These are phyloP conservation scores for Alloascoidea africana DNA, from an alignment of 805 yeast species.

Conservation along the genomic window DNA sequence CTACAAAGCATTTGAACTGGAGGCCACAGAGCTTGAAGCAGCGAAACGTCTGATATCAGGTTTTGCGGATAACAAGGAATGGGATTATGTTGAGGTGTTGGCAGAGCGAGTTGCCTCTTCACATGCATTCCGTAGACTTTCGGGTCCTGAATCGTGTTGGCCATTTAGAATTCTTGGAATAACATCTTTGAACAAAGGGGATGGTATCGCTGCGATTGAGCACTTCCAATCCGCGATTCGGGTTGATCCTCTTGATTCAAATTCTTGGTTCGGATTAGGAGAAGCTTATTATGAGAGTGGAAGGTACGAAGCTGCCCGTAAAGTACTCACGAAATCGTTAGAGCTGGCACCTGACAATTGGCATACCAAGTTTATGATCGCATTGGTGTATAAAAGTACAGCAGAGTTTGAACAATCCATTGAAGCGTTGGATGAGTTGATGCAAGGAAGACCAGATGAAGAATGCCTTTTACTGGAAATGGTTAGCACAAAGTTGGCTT, in stretches of 20 bases:
- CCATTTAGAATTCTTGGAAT: conserved; percentile 83
- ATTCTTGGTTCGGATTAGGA: conserved; percentile 95
- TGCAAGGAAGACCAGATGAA: conserved; percentile 30
- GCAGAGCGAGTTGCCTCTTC: conserved; percentile 29
- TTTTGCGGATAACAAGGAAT: conserved; percentile 53
- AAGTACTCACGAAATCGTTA: conserved; percentile 60
- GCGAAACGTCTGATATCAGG: conserved; percentile 58
- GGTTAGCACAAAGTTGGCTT: conserved; percentile 39
- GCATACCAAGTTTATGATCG: conserved; percentile 53
- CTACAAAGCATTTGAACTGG: conserved; percentile 79
- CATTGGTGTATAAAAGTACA: conserved; percentile 44
- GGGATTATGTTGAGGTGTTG: conserved; percentile 73
- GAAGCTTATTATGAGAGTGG: conserved; percentile 85
- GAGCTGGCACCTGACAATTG: conserved; percentile 37
- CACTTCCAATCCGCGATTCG: conserved; percentile 81
- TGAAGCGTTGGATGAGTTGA: conserved; percentile 26
- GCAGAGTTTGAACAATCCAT: conserved; percentile 56
- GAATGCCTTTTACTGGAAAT: conserved; percentile 33
- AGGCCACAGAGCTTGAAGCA: conserved; percentile 58
- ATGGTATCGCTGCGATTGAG: conserved; percentile 69
- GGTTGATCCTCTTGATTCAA: conserved; percentile 44
- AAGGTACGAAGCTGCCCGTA: conserved; percentile 69
- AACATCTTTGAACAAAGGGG: conserved; percentile 52
- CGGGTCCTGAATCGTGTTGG: conserved; percentile 33
- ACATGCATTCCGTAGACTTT: conserved; percentile 10